Base-by-base conservation (phyloP, 2,329 filamentous ascomycete species). In the Thielaviopsis musarum region DNA sequence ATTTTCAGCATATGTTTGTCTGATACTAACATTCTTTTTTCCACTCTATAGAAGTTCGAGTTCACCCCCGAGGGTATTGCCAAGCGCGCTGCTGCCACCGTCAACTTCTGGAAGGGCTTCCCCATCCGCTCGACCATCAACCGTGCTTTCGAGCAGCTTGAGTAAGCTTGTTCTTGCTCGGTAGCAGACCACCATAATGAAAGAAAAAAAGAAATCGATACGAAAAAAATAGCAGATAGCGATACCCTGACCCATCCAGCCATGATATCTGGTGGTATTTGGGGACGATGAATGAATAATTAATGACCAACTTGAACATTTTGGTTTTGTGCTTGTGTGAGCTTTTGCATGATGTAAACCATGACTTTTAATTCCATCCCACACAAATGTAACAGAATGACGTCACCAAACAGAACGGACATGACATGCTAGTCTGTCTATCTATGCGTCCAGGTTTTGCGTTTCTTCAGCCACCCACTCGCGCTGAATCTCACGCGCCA, bases 101-200 rank as follows among this genome's bases (percentile, higher is more conserved):
- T 97, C 69, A 84, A 97, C 72, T 98, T 96, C 84, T 98, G 90
- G 86, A 97, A 96, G 87, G 87, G 85, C 66, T 82, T 85, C 34
- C 77, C 87, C 71, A 80, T 96, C 69, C 89, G 93, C 74, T 96
- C 91, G 59, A 91, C 93, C 65, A 74, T 98, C 76, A 95, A 97
- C 83, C 88, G 90, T 72, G 93, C 93, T 69, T 98, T 98, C 83
- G 82, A 93, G 78, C 91, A 98, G 78, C 80, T 97, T 68, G 88
- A 95, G 74, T 97, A 93, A 79, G 65, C 19, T 19, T 21, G 41
- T 17, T 34, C 28, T 49, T 48, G 21, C 21, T 49, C 26, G 45
- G 28, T 55, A 55, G 19, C 22, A 1, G 51, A 34, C n/a, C 54
- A 19, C 17, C 38, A 56, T n/a, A n/a, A 28, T 26, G 53, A 61